Base-by-base conservation (phyloP, 352 stramenopile genomes). In the Globisporangium nagaii region DNA sequence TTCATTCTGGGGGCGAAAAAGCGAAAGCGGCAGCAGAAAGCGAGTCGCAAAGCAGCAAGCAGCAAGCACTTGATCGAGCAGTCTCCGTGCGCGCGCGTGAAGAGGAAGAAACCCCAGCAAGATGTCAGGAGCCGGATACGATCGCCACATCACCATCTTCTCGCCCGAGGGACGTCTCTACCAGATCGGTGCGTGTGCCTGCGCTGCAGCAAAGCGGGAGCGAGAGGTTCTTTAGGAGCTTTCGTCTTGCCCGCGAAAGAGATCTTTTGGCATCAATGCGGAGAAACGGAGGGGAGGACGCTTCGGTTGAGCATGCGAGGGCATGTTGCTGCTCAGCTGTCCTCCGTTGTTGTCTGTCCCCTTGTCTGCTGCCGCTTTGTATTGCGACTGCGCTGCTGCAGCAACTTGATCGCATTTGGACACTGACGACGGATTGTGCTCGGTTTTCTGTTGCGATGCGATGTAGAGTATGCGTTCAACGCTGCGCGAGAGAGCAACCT, bases 61-160 rank as follows among this genome's bases (percentile, higher is more conserved):
- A 48, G 42, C 42, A n/a, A n/a, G n/a, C n/a, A n/a, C n/a, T n/a
- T n/a, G n/a, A n/a, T n/a, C 19, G 17, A 8, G 17, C 17, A n/a
- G 13, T 24, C 24, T 24, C 25, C 41, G 25, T 32, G 34, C 34
- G 19, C 35, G 8, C 42, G 42, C 42, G 28, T 19, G 42, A 48
- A 49, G 42, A 32, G 27, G 27, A 30, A 22, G 17, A 41, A 50
- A 28, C 34, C 30, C 22, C 8, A 17, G 13, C 56, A 71, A 47
- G 59, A 95, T 95, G 85, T 63, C 86, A 60, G 79, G 83, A 67
- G 84, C 90, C 70, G 86, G 82, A 86, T 96, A 96, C 71, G 86
- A 96, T 62, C 79, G 86, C 65, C 79, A 95, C 71, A 93, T 99
- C 71, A 99, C 96, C 42, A 99, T 99, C 70, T 99, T 99, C 75